Evolutionary conservation across 306 rosid species (phyloP).

Genomic region (Hylodesmum podocarpum): DNA sequence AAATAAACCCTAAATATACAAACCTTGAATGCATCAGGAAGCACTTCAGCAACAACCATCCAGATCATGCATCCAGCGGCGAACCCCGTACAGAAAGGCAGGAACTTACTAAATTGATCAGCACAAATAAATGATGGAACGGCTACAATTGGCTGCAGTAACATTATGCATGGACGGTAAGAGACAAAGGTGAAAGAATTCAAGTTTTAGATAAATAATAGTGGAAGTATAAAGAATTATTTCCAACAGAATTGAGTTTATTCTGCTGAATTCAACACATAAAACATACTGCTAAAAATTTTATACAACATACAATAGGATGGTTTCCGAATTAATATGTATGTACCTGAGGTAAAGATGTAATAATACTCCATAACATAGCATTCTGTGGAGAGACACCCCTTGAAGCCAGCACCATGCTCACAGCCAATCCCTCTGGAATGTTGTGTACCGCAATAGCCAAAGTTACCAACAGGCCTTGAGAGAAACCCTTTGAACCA

Average conservation of each 20-base stretch:
- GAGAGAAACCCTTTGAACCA: slow-evolving; percentile 92
- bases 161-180: slow-evolving; percentile 16
- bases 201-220: neutral
- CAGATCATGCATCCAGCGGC: slow-evolving; percentile 99
- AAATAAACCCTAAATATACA: neutral
- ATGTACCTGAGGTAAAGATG: slow-evolving; percentile 95
- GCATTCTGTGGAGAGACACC: slow-evolving; percentile 99
- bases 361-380: slow-evolving; percentile 94
- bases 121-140: slow-evolving; percentile 97
- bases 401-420: slow-evolving; percentile 95
- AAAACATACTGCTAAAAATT: neutral
- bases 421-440: slow-evolving; percentile 97
- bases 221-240: neutral
- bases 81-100: slow-evolving; percentile 95
- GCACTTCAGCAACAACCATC: slow-evolving; percentile 98
- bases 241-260: neutral
- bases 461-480: slow-evolving; percentile 91
- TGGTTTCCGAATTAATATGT: slow-evolving; percentile 2
- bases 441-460: slow-evolving; percentile 96
- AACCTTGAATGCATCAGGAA: slow-evolving; percentile 98
- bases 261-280: neutral
- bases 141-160: slow-evolving; percentile 92
- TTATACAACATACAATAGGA: neutral
- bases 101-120: slow-evolving; percentile 89
- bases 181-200: slow-evolving; percentile 9